phyloP scores from a whole-genome alignment of 768 basidiomycete species.

The Tulasnella sp. region DNA sequence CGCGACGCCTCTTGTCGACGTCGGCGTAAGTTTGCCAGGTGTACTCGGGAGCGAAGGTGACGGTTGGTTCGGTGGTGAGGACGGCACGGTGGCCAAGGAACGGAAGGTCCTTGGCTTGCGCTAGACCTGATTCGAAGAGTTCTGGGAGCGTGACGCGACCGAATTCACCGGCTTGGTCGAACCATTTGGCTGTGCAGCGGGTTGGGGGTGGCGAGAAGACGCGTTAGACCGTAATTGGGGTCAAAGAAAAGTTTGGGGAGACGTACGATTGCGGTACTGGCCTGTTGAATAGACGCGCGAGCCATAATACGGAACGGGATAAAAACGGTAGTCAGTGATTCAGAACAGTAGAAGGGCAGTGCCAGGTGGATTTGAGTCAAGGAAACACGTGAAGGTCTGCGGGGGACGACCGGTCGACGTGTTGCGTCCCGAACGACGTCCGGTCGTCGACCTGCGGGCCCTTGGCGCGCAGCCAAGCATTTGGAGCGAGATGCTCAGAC shows the following conservation, averaged over 20 bases:
- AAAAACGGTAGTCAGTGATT: neutral
- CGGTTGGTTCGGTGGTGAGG: conserved; percentile 59
- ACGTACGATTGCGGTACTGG: conserved; percentile 33
- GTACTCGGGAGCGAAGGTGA: conserved; percentile 69
- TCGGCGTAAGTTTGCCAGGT: conserved; percentile 78
- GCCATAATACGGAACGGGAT: neutral
- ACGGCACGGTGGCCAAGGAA: conserved; percentile 73
- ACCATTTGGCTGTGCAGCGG: neutral
- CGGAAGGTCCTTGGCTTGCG: conserved; percentile 52
- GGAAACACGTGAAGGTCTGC: neutral
- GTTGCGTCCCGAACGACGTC: neutral
- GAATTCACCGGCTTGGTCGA: conserved; percentile 31
- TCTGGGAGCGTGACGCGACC: conserved; percentile 46
- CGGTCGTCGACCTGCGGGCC: neutral
- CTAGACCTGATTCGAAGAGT: conserved; percentile 68
- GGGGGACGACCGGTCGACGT: neutral
- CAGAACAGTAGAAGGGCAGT: neutral
- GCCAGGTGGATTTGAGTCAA: neutral
- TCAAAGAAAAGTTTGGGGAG: conserved; percentile 1
- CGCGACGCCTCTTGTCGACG: conserved; percentile 69
- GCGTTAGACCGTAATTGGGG: neutral
- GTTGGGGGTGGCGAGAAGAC: neutral
- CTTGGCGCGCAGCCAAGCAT: neutral
- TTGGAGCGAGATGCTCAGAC: neutral
- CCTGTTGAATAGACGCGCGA: neutral